These are phyloP conservation scores for Pyrenula massariospora DNA, from an alignment of 495 filamentous ascomycete species.

Conservation along the genomic window DNA sequence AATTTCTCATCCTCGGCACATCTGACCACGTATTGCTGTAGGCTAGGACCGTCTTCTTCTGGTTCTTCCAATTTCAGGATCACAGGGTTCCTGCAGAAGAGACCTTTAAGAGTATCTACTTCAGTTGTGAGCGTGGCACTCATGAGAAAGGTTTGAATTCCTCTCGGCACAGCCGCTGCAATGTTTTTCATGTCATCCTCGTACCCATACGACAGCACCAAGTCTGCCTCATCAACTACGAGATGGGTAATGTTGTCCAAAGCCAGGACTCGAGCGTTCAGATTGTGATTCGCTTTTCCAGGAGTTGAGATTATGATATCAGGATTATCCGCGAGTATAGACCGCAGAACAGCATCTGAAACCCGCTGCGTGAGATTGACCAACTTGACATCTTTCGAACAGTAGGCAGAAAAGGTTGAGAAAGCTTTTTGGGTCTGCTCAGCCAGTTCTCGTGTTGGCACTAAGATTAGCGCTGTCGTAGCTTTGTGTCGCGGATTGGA, in stretches of 20 bases:
- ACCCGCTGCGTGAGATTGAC: slow-evolving; percentile 83
- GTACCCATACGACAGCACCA: slow-evolving; percentile 91
- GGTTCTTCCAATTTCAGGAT: slow-evolving; percentile 66
- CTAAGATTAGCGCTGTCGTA: slow-evolving; percentile 68
- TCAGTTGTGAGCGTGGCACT: slow-evolving; percentile 84
- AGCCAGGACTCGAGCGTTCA: slow-evolving; percentile 56
- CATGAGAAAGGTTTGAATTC: slow-evolving; percentile 84
- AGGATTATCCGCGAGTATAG: slow-evolving; percentile 75
- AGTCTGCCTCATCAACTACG: slow-evolving; percentile 90
- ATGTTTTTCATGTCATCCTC: slow-evolving; percentile 76
- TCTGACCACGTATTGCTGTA: slow-evolving; percentile 80
- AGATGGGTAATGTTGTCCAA: slow-evolving; percentile 62
- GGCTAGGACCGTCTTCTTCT: slow-evolving; percentile 56
- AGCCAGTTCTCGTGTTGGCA: slow-evolving; percentile 88
- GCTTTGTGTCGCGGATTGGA: slow-evolving; percentile 28
- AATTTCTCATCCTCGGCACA: slow-evolving; percentile 97
- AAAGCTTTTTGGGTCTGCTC: slow-evolving; percentile 73
- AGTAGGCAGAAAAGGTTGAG: slow-evolving; percentile 63
- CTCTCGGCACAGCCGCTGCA: slow-evolving; percentile 63
- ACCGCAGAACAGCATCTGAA: slow-evolving; percentile 71
- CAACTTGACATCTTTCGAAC: slow-evolving; percentile 66
- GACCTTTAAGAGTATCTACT: slow-evolving; percentile 68
- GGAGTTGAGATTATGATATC: slow-evolving; percentile 88
- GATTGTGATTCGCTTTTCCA: slow-evolving; percentile 55
- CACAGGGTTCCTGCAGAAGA: slow-evolving; percentile 76